Conservation (phyloP, 768 basidiomycete species). For the Sutorius australiensis region DNA sequence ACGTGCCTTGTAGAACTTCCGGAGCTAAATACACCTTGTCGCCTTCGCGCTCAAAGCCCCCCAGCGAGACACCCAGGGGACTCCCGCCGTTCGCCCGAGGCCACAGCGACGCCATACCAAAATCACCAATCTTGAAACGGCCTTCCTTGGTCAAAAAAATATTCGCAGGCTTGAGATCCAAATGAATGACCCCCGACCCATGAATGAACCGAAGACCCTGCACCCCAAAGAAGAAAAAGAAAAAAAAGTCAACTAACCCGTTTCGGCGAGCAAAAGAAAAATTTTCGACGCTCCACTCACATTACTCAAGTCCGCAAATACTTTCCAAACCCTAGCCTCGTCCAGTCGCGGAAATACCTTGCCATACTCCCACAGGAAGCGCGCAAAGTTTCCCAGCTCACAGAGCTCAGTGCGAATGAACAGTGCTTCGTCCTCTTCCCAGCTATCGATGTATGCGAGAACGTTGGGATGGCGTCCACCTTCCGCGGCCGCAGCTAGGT, state of each 20-base stretch:
- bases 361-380: constrained; percentile 90
- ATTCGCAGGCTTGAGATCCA: constrained; percentile 97
- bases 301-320: constrained; percentile 82
- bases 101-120: constrained; percentile 97
- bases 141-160: constrained; percentile 87
- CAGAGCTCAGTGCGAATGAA: constrained; percentile 96
- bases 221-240: too few species aligned
- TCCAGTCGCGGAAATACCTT: constrained; percentile 79
- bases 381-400: constrained; percentile 85
- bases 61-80: constrained; percentile 34
- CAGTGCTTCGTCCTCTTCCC: constrained; percentile 87
- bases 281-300: constrained; percentile 45
- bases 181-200: constrained; percentile 81
- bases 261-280: constrained; percentile 9
- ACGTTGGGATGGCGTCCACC: constrained; percentile 67
- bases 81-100: constrained; percentile 50
- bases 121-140: constrained; percentile 94
- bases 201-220: constrained; percentile 91
- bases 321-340: constrained; percentile 95
- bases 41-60: constrained; percentile 89
- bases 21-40: constrained; percentile 97
- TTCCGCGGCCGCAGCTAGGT: constrained; percentile 29
- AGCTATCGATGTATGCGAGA: constrained; percentile 86
- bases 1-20: constrained; percentile 88
- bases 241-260: constrained; percentile 28